Percentiles rank a stretch among this genome's conserved stretches.
phyloP scores from a whole-genome alignment of 345 rosid species.

The Salix dunnii region DNA sequence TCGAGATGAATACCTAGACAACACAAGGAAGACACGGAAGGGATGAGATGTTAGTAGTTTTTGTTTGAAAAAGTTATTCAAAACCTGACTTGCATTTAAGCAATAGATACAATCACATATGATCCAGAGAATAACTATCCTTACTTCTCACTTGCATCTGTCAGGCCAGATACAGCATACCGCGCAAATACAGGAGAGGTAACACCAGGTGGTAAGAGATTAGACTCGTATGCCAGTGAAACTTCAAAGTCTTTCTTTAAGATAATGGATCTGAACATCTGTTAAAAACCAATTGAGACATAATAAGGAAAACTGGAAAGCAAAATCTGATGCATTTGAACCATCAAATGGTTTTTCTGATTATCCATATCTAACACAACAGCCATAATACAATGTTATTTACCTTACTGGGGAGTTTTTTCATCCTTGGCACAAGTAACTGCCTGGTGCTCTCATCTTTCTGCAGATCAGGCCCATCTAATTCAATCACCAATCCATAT shows the following conservation, averaged over 20 bases:
- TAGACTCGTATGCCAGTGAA: slow-evolving; percentile 75
- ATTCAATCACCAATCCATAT: slow-evolving; percentile 66
- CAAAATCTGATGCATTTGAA: slow-evolving; percentile 10
- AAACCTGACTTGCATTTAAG: slow-evolving; percentile 10
- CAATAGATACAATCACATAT: background rate
- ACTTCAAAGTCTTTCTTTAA: slow-evolving; percentile 86
- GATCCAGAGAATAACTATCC: slow-evolving; percentile 18
- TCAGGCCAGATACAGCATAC: slow-evolving; percentile 78
- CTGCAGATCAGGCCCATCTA: slow-evolving; percentile 68
- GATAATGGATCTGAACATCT: slow-evolving; percentile 84
- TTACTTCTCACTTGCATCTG: slow-evolving; percentile 83
- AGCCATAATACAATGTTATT: background rate
- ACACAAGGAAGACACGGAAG: background rate
- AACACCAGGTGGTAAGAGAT: slow-evolving; percentile 70
- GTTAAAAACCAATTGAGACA: slow-evolving; percentile 27
- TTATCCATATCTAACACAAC: background rate
- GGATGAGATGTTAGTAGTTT: slow-evolving; percentile 4
- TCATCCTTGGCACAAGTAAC: slow-evolving; percentile 84
- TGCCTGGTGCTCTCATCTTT: slow-evolving; percentile 72
- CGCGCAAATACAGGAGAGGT: slow-evolving; percentile 67
- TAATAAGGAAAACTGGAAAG: slow-evolving; percentile 15
- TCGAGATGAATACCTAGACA: slow-evolving; percentile 74
- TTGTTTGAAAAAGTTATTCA: background rate
- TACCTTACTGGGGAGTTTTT: slow-evolving; percentile 97
- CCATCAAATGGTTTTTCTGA: background rate